A percentile compares a stretch with the other conserved stretches of the same genome.
Evolutionary conservation across 352 stramenopile genomes (phyloP).

Genomic region (Pythium aphanidermatum): DNA sequence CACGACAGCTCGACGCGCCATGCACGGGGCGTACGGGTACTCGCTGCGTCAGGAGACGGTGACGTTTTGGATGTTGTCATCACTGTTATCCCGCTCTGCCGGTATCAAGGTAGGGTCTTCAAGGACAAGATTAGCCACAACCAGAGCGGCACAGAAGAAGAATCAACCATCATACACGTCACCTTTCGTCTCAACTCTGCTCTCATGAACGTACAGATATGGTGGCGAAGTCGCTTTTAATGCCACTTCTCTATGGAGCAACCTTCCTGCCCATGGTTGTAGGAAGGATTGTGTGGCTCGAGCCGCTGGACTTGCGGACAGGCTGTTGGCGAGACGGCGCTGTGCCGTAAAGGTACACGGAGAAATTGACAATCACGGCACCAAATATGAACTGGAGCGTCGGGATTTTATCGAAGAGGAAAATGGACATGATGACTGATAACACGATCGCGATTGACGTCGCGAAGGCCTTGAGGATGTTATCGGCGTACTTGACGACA

Average conservation of each 20-base stretch:
- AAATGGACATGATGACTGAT: constrained; percentile 77
- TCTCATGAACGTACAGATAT: no score
- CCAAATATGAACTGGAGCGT: constrained; percentile 67
- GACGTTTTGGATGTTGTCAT: no score
- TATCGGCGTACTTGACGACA: constrained; percentile 85
- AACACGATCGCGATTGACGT: constrained; percentile 81
- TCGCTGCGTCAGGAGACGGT: no score
- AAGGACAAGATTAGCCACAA: no score
- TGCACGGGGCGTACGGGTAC: no score
- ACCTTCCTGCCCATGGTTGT: no score
- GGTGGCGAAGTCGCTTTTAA: no score
- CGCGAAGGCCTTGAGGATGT: constrained; percentile 84
- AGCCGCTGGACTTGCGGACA: not conserved
- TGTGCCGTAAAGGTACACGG: constrained; percentile 74
- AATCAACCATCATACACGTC: no score
- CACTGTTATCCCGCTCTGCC: no score
- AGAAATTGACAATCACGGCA: constrained; percentile 71
- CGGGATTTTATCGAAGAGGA: constrained; percentile 80
- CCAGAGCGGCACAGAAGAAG: no score
- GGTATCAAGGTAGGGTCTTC: no score
- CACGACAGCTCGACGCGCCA: constrained; percentile 2
- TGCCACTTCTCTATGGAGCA: no score
- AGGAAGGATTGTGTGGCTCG: not conserved
- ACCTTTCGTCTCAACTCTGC: not conserved
- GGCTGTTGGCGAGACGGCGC: constrained; percentile 34